Evolutionary conservation across 352 stramenopile species (phyloP), one percentile per base, ranked within the genome.

Genomic region (Globisporangium lucens): DNA sequence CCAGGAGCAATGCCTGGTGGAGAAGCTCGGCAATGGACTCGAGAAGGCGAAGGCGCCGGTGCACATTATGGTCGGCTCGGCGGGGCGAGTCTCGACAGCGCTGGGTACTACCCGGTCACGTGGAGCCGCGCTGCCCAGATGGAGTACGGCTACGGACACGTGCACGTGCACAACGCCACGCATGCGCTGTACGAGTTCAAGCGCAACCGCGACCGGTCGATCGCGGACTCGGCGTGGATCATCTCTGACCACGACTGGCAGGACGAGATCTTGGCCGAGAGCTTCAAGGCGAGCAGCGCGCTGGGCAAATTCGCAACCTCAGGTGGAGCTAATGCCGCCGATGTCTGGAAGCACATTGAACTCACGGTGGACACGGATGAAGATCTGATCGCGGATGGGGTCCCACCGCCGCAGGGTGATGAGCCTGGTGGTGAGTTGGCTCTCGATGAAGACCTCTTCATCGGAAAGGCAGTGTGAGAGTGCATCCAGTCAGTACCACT

Each of bases 341-440:
- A 38, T 43, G 36, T 17, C 29, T 46, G 24, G 29, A 61, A 41
- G 4, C 52, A 58, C 13, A 36, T 58, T 58, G n/a, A 36, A 24
- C 56, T 49, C 33, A 33, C 30, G 20, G 9, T 61, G 4, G 56
- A 61, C 56, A 46, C 56, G 56, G 33, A 61, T 22, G 29, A 49
- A 41, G 56, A 61, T 30, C 22, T 61, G 33, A 24, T 61, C 10
- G 24, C 10, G 12, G 56, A 61, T 29, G 56, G 56, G 30, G 33
- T 41, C 20, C 17, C n/a, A 30, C 6, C 20, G 15, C 56, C 17
- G 22, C 17, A 41, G 12, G 56, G 33, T 1, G 30, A 61, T n/a
- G 33, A 61, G 41, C 27, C 30, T 10, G 64, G 30, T n/a, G 22
- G 51, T 35, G 22, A n/a, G 15, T 7, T n/a, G 15, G 41, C 15